phyloP scores from a whole-genome alignment of 2,329 filamentous ascomycete species.

The Metarhizium brunneum region DNA sequence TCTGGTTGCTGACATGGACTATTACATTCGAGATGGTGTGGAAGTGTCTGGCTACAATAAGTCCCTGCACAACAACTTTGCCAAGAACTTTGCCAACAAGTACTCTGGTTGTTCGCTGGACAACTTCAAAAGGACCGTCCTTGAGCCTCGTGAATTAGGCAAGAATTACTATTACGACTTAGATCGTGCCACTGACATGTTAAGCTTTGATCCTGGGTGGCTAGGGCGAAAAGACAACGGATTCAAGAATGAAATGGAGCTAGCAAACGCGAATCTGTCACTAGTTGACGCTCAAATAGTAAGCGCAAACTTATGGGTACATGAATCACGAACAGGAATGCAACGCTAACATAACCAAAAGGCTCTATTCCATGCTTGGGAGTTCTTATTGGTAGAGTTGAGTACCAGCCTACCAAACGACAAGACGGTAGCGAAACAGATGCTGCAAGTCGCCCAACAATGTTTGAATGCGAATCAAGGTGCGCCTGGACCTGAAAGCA shows the following conservation, averaged over 20 bases:
- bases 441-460: constrained; percentile 65
- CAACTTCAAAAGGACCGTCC: constrained; percentile 68
- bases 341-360: constrained; percentile 19
- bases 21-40: constrained; percentile 71
- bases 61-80: constrained; percentile 77
- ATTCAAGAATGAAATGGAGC: constrained; percentile 72
- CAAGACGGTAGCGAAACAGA: constrained; percentile 52
- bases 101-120: constrained; percentile 66
- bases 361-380: constrained; percentile 82
- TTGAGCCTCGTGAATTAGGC: constrained; percentile 60
- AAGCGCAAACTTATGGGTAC: constrained; percentile 23
- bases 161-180: constrained; percentile 78
- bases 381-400: constrained; percentile 76
- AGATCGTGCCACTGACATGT: constrained; percentile 62
- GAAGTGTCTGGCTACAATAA: constrained; percentile 75
- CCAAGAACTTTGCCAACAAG: constrained; percentile 71
- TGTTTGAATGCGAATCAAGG: constrained; percentile 72
- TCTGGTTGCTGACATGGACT: constrained; percentile 66
- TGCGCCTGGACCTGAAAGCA: constrained; percentile 61
- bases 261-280: constrained; percentile 84
- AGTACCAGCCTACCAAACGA: constrained; percentile 52
- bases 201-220: constrained; percentile 75
- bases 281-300: constrained; percentile 87
- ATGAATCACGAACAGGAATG: constrained; percentile 10
- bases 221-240: constrained; percentile 57